These are phyloP conservation scores for Orobanche coerulescens DNA, from an alignment of 257 asterid genomes.

Conservation along the genomic window DNA sequence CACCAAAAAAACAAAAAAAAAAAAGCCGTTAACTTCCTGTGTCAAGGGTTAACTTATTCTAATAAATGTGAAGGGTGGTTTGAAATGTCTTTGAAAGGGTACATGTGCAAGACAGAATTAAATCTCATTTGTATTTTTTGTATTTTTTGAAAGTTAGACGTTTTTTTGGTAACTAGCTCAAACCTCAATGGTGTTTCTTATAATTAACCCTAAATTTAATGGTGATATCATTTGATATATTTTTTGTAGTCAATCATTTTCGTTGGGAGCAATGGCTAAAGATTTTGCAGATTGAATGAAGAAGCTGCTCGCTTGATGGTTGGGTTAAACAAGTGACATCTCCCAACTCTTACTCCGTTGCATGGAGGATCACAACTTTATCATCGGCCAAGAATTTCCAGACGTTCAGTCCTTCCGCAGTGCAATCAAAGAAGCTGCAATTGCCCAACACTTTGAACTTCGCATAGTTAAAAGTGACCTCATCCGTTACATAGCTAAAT, in stretches of 20 bases:
- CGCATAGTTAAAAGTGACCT: constrained; percentile 65
- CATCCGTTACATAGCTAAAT: constrained; percentile 63
- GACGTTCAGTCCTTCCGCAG: constrained; percentile 66
- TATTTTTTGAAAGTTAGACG: too few relatives aligned
- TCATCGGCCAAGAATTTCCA: constrained; percentile 65
- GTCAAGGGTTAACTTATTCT: too few relatives aligned
- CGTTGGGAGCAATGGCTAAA: constrained; percentile 7
- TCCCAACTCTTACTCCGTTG: constrained; percentile 1
- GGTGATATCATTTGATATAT: constrained; percentile 19
- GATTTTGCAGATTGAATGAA: constrained; percentile 9
- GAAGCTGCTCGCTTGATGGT: constrained; percentile 21
- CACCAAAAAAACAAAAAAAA: too few relatives aligned
- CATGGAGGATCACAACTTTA: constrained; percentile 49
- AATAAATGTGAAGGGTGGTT: too few relatives aligned
- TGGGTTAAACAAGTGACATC: neutral
- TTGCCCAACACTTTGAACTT: constrained; percentile 76
- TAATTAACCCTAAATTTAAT: too few relatives aligned
- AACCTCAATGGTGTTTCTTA: too few relatives aligned
- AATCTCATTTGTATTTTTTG: too few relatives aligned
- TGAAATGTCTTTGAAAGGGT: too few relatives aligned
- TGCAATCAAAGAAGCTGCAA: constrained; percentile 73
- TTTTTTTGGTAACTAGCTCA: too few relatives aligned
- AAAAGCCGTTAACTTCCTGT: too few relatives aligned
- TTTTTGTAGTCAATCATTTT: neutral
- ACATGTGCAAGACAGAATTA: too few relatives aligned